Conservation (phyloP, 1,284 basidiomycete genomes). For the Ceratobasidium sp. region DNA sequence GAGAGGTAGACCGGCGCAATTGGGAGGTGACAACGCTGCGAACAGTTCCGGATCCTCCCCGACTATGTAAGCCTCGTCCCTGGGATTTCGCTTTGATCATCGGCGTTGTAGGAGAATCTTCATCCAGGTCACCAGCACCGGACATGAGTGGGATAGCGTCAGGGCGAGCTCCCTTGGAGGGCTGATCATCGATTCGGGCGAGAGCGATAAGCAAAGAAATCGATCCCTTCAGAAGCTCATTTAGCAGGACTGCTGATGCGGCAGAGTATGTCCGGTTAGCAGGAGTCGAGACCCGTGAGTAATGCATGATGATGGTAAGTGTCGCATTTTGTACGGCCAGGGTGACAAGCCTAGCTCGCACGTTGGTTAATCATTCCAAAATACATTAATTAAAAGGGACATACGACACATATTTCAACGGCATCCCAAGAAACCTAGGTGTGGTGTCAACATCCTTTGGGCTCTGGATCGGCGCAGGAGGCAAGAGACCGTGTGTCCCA, state of each 20-base stretch:
- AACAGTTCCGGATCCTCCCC: constrained; percentile 24
- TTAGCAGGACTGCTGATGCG: constrained; percentile 90
- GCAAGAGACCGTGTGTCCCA: constrained; percentile 23
- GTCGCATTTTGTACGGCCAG: constrained; percentile 93
- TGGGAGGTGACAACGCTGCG: constrained; percentile 41
- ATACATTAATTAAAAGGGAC: constrained; percentile 54
- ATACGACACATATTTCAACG: constrained; percentile 83
- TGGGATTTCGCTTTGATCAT: constrained; percentile 50
- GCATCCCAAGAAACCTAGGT: constrained; percentile 73
- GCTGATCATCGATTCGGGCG: constrained; percentile 53
- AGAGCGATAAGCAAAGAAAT: constrained; percentile 82
- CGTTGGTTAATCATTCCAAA: neutral
- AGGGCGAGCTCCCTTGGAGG: constrained; percentile 21
- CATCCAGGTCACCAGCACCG: constrained; percentile 25
- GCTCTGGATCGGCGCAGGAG: constrained; percentile 18
- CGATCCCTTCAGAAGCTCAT: constrained; percentile 89
- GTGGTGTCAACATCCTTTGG: constrained; percentile 50
- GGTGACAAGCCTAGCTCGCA: constrained; percentile 74
- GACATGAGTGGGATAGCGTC: constrained; percentile 36
- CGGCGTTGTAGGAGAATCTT: constrained; percentile 53
- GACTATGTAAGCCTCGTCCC: constrained; percentile 17
- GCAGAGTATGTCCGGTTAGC: constrained; percentile 85
- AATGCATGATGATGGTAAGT: constrained; percentile 93
- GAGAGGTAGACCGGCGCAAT: constrained; percentile 54
- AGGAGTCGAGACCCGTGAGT: constrained; percentile 85